phyloP scores from a whole-genome alignment of 805 yeast genomes.

The Cyberlindnera euphorbiae region DNA sequence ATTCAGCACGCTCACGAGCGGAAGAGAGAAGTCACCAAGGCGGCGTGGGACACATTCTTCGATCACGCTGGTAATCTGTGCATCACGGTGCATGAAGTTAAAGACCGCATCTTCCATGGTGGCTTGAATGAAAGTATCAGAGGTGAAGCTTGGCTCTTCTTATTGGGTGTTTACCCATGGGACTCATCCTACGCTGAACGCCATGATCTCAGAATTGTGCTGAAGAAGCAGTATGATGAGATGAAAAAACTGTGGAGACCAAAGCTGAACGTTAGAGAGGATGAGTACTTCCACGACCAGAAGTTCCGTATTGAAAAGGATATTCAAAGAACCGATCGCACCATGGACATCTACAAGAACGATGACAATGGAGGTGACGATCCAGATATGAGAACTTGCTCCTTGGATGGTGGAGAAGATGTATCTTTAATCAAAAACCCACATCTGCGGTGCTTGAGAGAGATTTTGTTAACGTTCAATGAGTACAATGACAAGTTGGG shows the following conservation, averaged over 20 bases:
- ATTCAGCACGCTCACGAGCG: constrained; percentile 55
- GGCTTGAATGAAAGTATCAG: constrained; percentile 62
- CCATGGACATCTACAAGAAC: constrained; percentile 54
- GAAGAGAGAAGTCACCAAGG: constrained; percentile 56
- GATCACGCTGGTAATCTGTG: constrained; percentile 69
- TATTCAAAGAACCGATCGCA: constrained; percentile 85
- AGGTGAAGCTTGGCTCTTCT: constrained; percentile 78
- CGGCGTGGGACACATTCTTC: constrained; percentile 84
- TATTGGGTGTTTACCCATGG: constrained; percentile 87
- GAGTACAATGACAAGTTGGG: constrained; percentile 81
- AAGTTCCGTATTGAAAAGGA: constrained; percentile 88
- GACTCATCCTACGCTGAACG: constrained; percentile 72
- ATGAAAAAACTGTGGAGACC: constrained; percentile 72
- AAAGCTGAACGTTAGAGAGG: constrained; percentile 39
- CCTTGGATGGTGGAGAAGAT: constrained; percentile 32
- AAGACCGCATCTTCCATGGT: constrained; percentile 84
- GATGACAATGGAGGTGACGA: constrained; percentile 30
- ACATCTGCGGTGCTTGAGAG: constrained; percentile 66
- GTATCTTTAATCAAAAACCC: constrained; percentile 66
- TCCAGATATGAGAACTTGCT: constrained; percentile 22
- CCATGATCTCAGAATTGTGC: constrained; percentile 46
- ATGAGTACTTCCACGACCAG: constrained; percentile 85
- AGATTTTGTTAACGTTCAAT: constrained; percentile 80
- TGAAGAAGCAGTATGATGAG: constrained; percentile 54
- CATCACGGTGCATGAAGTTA: constrained; percentile 73